Conservation (phyloP, 78 protist species). For the Tieghemostelium lacteum region DNA sequence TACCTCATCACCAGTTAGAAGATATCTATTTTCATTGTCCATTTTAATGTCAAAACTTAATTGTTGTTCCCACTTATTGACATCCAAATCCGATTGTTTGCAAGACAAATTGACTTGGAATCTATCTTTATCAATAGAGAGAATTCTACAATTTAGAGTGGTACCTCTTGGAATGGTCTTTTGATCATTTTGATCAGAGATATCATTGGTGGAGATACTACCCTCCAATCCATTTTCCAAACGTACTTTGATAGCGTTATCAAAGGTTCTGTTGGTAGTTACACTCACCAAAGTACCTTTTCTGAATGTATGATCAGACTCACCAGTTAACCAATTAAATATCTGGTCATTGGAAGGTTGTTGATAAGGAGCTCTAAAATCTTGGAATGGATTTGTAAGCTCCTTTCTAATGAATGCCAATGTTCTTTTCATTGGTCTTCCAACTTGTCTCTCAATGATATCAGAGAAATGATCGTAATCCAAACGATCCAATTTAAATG, state of each 20-base stretch:
- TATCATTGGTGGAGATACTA: slow-evolving; percentile 20
- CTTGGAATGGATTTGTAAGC: slow-evolving; percentile 57
- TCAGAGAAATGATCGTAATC: slow-evolving; percentile 74
- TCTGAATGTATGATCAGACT: slow-evolving; percentile 20
- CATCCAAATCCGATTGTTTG: slow-evolving; percentile 47
- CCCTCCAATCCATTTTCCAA: slow-evolving; percentile 66
- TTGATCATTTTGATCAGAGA: slow-evolving; percentile 17
- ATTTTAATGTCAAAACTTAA: slow-evolving; percentile 5
- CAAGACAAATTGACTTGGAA: slow-evolving; percentile 49
- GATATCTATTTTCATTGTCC: slow-evolving; percentile 21
- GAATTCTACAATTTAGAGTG: slow-evolving; percentile 35
- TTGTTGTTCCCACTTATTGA: slow-evolving; percentile 29
- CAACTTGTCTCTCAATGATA: slow-evolving; percentile 20
- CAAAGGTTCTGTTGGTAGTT: slow-evolving; percentile 18
- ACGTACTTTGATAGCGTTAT: slow-evolving; percentile 13
- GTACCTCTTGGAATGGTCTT: slow-evolving; percentile 26
- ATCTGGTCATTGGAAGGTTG: slow-evolving; percentile 25
- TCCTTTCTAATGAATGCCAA: slow-evolving; percentile 35
- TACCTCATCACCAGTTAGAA: slow-evolving; percentile 3
- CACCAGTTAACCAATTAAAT: slow-evolving; percentile 70
- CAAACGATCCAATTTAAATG: slow-evolving; percentile 49
- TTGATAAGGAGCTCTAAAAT: slow-evolving; percentile 42
- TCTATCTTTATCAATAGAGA: slow-evolving; percentile 26
- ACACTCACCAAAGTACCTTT: slow-evolving; percentile 55
- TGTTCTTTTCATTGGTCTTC: slow-evolving; percentile 17